These are phyloP conservation scores for Tolypocladium inflatum DNA, from an alignment of 2,329 filamentous ascomycete species.

Conservation along the genomic window DNA sequence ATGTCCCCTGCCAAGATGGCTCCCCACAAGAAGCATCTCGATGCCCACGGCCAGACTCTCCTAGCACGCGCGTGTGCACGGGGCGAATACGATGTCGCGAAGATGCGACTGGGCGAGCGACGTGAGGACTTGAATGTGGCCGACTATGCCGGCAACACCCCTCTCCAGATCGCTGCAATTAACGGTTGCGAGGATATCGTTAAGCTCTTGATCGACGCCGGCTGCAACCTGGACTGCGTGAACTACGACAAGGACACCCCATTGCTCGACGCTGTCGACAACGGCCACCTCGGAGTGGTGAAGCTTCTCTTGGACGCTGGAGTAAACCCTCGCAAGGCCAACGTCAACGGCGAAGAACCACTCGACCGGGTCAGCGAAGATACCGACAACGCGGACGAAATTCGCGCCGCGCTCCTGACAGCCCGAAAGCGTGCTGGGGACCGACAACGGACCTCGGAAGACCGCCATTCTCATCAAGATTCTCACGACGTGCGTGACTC, in stretches of 20 bases:
- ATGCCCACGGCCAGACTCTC: constrained; percentile 84
- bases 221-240: constrained; percentile 72
- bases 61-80: constrained; percentile 84
- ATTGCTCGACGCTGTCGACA: constrained; percentile 91
- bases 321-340: constrained; percentile 84
- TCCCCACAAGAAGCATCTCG: constrained; percentile 76
- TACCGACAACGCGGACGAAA: constrained; percentile 68
- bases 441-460: constrained; percentile 47
- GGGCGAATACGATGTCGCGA: constrained; percentile 72
- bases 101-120: constrained; percentile 63
- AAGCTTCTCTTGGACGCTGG: constrained; percentile 75
- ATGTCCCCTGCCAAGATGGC: constrained; percentile 59
- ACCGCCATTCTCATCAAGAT: constrained; percentile 40
- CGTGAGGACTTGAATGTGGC: constrained; percentile 82
- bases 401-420: constrained; percentile 57
- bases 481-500: constrained; percentile 38
- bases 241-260: constrained; percentile 85
- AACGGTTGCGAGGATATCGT: constrained; percentile 84
- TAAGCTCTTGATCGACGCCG: constrained; percentile 72
- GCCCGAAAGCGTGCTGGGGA: constrained; percentile 47
- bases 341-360: constrained; percentile 87
- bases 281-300: constrained; percentile 83
- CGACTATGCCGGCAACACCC: constrained; percentile 94
- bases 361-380: constrained; percentile 73
- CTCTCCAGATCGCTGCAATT: constrained; percentile 84